Percentiles rank a stretch among this genome's conserved stretches.
Conservation (phyloP, 441 rosid genomes). For the Aquilaria agallochum region DNA sequence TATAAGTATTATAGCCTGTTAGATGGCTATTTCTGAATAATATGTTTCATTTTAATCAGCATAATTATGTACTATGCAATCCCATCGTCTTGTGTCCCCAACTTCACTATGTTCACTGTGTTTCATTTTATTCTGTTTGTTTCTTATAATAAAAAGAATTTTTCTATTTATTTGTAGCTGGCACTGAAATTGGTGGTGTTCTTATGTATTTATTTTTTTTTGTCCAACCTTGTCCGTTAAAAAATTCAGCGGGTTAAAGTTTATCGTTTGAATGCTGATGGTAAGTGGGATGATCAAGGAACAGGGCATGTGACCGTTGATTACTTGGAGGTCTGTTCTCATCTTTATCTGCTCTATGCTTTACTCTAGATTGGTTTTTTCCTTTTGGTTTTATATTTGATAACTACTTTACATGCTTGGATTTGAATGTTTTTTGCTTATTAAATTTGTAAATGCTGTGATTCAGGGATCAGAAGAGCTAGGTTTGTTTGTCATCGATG, state of each 20-base stretch:
- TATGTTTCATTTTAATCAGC: too few species aligned
- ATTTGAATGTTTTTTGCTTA: constrained; percentile 4
- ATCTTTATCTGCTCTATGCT: constrained; percentile 10
- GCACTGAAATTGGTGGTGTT: not conserved
- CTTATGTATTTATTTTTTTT: constrained; percentile 8
- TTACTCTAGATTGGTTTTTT: constrained; percentile 7
- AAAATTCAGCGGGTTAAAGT: constrained; percentile 88
- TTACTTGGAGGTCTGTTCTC: constrained; percentile 75
- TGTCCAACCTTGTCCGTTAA: not conserved
- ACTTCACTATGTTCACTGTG: too few species aligned
- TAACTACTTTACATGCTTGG: not conserved
- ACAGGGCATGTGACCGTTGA: constrained; percentile 95
- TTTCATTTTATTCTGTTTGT: too few species aligned
- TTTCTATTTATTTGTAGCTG: too few species aligned
- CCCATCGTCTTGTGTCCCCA: too few species aligned
- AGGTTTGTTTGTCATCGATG: constrained; percentile 83
- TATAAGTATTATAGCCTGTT: too few species aligned
- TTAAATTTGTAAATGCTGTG: constrained; percentile 21
- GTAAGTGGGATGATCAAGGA: constrained; percentile 99
- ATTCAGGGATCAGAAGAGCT: constrained; percentile 89
- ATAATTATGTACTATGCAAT: too few species aligned
- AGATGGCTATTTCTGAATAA: too few species aligned
- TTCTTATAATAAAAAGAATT: too few species aligned
- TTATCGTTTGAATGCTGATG: constrained; percentile 85
- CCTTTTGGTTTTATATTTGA: constrained; percentile 11